Evolutionary conservation across 2,329 filamentous ascomycete genomes (phyloP).

Genomic region (Penicillium frequentans): DNA sequence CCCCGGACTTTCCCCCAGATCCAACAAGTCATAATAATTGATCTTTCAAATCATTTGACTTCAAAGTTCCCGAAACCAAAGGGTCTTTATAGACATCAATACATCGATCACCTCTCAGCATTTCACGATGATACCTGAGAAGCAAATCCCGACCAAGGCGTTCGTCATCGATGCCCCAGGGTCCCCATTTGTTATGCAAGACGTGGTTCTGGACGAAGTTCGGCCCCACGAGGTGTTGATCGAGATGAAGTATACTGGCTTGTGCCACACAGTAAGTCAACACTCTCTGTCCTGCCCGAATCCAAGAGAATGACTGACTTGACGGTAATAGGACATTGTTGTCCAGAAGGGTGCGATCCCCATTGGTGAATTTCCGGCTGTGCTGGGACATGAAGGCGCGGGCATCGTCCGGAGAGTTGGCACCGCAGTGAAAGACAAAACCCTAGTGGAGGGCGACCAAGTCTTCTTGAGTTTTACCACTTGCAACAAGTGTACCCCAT

Average conservation of each 20-base stretch:
- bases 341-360: neutral
- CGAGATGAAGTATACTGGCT: slow-evolving; percentile 37
- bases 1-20: neutral
- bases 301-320: neutral
- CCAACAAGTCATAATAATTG: neutral
- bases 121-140: slow-evolving; percentile 17
- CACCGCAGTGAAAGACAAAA: slow-evolving; percentile 18
- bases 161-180: slow-evolving; percentile 20
- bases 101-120: neutral
- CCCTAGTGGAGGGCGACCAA: slow-evolving; percentile 30
- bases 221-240: slow-evolving; percentile 33
- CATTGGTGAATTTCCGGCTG: slow-evolving; percentile 11
- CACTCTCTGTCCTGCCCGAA: rapidly evolving
- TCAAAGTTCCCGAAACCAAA: neutral
- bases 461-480: slow-evolving; percentile 29
- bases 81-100: neutral
- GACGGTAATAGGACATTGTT: neutral
- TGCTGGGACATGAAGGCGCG: slow-evolving; percentile 28
- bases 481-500: slow-evolving; percentile 23
- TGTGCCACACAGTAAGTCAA: slow-evolving; percentile 33
- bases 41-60: neutral
- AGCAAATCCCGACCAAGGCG: slow-evolving; percentile 18
- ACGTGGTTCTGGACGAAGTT: slow-evolving; percentile 29
- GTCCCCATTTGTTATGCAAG: slow-evolving; percentile 22
- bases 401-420: slow-evolving; percentile 32